phyloP scores from a whole-genome alignment of 495 filamentous ascomycete species.

The Neurospora tetraspora region DNA sequence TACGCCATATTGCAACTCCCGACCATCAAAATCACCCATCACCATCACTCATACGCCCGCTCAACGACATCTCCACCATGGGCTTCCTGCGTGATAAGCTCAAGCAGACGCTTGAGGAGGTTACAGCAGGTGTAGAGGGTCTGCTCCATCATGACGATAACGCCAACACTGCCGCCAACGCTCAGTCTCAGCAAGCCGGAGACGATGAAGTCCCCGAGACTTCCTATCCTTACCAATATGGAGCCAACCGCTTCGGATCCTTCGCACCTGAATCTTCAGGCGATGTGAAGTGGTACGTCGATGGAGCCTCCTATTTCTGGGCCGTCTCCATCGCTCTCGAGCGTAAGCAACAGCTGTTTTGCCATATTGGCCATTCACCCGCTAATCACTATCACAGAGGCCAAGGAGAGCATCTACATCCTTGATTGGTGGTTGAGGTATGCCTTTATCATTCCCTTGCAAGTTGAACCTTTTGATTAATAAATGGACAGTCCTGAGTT shows the following conservation, averaged over 20 bases:
- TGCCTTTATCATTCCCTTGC: neutral
- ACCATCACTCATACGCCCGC: neutral
- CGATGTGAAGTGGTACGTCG: constrained; percentile 91
- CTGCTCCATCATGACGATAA: neutral
- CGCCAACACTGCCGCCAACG: neutral
- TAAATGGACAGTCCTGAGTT: constrained; percentile 53
- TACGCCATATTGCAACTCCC: neutral
- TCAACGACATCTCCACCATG: constrained; percentile 5
- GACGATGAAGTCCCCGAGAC: neutral
- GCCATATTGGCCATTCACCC: neutral
- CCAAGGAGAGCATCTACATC: constrained; percentile 81
- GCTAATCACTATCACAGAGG: constrained; percentile 36
- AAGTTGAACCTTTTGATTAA: constrained; percentile 1
- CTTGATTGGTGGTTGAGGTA: constrained; percentile 83
- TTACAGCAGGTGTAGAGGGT: neutral
- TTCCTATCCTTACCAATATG: constrained; percentile 17
- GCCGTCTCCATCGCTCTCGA: constrained; percentile 80
- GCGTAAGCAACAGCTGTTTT: constrained; percentile 16
- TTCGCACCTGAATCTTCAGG: constrained; percentile 84
- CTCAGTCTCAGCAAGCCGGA: neutral
- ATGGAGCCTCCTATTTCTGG: constrained; percentile 87
- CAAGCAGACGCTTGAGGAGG: constrained; percentile 5
- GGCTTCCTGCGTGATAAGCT: constrained; percentile 9
- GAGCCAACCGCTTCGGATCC: constrained; percentile 64
- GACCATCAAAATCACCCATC: neutral